A percentile compares a stretch with the other conserved stretches of the same genome.
Evolutionary conservation across 208 protist species (phyloP).

Genomic region (Vickermania spadyakhi): DNA sequence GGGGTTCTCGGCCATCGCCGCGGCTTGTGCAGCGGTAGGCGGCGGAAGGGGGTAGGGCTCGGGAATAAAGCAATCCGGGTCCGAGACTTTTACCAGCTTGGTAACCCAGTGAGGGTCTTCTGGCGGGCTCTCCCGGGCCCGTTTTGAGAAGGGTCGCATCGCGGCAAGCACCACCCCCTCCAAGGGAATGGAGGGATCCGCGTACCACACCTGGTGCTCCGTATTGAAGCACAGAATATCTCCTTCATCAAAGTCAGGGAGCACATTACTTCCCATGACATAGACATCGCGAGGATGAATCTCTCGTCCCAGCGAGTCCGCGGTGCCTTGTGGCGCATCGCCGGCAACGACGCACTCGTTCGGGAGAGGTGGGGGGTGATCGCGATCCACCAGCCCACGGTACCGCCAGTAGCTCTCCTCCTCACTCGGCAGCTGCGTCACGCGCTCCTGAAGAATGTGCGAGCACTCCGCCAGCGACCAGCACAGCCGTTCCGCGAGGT

Average conservation of each 20-base stretch:
- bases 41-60: slow-evolving; percentile 12
- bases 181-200: slow-evolving; percentile 57
- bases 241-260: slow-evolving; percentile 76
- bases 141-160: slow-evolving; percentile 68
- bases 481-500: slow-evolving; percentile 60
- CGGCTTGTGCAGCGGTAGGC: slow-evolving; percentile 14
- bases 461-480: slow-evolving; percentile 58
- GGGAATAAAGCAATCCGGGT: slow-evolving; percentile 6
- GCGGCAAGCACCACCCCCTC: slow-evolving; percentile 69
- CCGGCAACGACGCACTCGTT: too few species aligned
- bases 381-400: slow-evolving; percentile 54
- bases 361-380: slow-evolving; percentile 44
- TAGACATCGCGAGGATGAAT: slow-evolving; percentile 66
- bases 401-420: slow-evolving; percentile 65
- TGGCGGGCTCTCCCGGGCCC: slow-evolving; percentile 44
- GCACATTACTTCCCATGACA: slow-evolving; percentile 65
- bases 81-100: slow-evolving; percentile 7
- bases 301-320: background rate
- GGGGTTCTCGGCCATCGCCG: slow-evolving; percentile 8
- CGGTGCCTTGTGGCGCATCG: background rate
- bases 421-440: slow-evolving; percentile 36
- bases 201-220: slow-evolving; percentile 38
- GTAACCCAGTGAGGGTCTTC: slow-evolving; percentile 57
- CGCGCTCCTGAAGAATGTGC: slow-evolving; percentile 47
- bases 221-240: slow-evolving; percentile 62